phyloP scores from a whole-genome alignment of 371 early-diverging fungal genomes.

The Mucor racemosus region DNA sequence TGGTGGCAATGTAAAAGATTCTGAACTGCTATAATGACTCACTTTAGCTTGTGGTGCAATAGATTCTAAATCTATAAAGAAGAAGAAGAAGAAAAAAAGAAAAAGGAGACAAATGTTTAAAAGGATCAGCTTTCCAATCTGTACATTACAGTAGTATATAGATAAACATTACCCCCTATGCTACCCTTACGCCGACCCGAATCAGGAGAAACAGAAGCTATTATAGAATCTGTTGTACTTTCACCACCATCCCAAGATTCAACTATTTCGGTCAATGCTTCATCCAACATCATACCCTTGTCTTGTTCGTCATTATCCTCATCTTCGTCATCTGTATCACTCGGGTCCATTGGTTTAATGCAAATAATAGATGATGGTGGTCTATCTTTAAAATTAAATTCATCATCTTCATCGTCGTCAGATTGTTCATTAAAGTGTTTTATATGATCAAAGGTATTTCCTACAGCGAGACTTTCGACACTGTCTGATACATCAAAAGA shows the following conservation, averaged over 20 bases:
- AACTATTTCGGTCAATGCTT: not conserved
- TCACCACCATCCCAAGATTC: not conserved
- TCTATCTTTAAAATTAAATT: conserved; percentile 46
- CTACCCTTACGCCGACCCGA: conserved; percentile 25
- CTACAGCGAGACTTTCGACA: conserved; percentile 1
- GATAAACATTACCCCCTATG: not conserved
- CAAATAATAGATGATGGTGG: conserved; percentile 45
- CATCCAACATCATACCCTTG: conserved; percentile 7
- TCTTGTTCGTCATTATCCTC: not conserved
- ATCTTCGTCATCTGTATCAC: not conserved
- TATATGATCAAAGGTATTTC: not conserved
- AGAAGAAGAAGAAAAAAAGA: not conserved
- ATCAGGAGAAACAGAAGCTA: not conserved
- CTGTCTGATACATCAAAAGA: not conserved
- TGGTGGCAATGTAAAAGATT: conserved; percentile 39
- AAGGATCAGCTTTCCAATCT: not conserved
- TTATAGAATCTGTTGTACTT: not conserved
- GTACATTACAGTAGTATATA: not conserved
- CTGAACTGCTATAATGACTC: conserved; percentile 34
- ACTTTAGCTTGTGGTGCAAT: conserved; percentile 20
- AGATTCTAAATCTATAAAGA: conserved; percentile 25
- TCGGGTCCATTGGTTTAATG: conserved; percentile 19
- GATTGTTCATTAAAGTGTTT: not conserved
- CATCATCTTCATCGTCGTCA: conserved; percentile 37
- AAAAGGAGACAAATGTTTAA: not conserved